These are phyloP conservation scores for Heritiera littoralis DNA, from an alignment of 345 rosid species.

Conservation along the genomic window DNA sequence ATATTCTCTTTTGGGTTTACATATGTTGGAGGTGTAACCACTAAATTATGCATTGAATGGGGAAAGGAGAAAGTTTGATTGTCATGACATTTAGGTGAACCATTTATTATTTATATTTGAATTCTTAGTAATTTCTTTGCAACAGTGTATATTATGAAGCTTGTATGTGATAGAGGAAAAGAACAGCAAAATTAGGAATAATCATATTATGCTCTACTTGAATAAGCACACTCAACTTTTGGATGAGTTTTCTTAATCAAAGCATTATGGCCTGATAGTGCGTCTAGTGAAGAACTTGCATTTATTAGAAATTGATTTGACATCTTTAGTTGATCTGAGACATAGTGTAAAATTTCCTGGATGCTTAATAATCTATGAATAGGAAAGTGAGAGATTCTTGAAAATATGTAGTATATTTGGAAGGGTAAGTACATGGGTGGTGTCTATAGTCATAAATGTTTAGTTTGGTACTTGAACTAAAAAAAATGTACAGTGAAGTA, in stretches of 20 bases:
- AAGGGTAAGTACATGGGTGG: too few species aligned
- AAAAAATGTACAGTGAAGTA: too few species aligned
- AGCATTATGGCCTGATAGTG: not conserved
- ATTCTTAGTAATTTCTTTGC: not conserved
- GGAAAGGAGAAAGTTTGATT: not conserved
- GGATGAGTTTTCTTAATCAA: not conserved
- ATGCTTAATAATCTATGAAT: not conserved
- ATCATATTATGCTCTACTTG: not conserved
- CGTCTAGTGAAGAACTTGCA: not conserved
- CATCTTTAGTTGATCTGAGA: not conserved
- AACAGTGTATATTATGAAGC: not conserved
- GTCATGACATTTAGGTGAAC: not conserved
- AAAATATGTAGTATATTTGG: not conserved
- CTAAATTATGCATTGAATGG: not conserved
- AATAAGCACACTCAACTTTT: not conserved
- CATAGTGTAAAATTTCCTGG: not conserved
- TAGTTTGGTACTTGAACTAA: too few species aligned
- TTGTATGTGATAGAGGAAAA: not conserved
- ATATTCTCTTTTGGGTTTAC: not conserved
- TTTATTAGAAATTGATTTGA: not conserved
- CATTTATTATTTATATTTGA: not conserved
- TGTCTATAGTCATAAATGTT: too few species aligned
- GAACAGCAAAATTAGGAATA: not conserved
- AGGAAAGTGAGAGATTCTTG: not conserved
- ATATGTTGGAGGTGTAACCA: not conserved